Base-by-base conservation (phyloP, 805 yeast genomes). In the Schwanniomyces polymorphus region DNA sequence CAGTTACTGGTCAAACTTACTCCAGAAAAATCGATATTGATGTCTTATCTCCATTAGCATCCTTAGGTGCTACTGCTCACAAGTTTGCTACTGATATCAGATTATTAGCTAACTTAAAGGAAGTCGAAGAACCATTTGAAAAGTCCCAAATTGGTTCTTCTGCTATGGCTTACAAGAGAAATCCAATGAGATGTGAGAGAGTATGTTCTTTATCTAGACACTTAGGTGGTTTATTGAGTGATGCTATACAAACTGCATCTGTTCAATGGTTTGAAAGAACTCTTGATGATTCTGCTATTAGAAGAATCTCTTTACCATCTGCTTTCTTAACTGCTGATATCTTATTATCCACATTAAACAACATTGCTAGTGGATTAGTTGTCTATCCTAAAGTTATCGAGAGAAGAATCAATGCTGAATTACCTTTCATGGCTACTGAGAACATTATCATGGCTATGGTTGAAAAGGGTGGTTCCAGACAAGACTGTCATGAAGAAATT, bases 261-360 rank as follows among this genome's bases (percentile, higher is more conserved):
- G 98, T 94, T 43, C 99, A 94, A 76, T 94, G 99, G 99, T 94
- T 94, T 67, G 99, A 94, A 78, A 88, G 99, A 77, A 94, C 99
- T 29, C 80, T 94, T 64, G 99, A 94, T 72, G 99, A 94, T 72
- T 87, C 96, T 48, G 99, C 99, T 44, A 92, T 92, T 63, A 87
- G 99, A 76, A 86, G 99, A 78, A 94, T 94, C 60, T 87, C 97
- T 21, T 76, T 94, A 54, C 99, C 99, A 42, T 88, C 96, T 43
- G 98, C 98, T 3, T 94, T 94, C 75, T 78, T 94, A 68, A 91
- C 98, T 46, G 94, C 97, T 16, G 99, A 94, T 71, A 92, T 92
- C 61, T 78, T 94, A 56, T 77, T 92, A 57, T 82, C 95, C 25
- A 94, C 99, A 43, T 74, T 94, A 71, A 78, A 85, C 60, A 94